These are phyloP conservation scores for Chytriomyces sp. DNA, from an alignment of 192 early-diverging fungal genomes.

Conservation along the genomic window DNA sequence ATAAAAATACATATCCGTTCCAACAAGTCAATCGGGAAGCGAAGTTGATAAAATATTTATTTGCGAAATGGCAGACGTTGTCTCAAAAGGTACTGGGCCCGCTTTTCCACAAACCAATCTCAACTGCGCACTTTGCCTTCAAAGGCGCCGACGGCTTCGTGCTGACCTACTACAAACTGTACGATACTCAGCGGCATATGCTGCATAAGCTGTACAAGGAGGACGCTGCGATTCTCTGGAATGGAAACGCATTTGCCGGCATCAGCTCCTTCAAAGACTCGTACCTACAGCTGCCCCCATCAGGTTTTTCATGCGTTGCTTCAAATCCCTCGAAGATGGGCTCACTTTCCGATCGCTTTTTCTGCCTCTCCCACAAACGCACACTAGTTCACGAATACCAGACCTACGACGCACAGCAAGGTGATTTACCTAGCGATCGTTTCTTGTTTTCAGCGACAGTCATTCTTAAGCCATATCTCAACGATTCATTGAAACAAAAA, in stretches of 20 bases:
- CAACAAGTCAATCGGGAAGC: too few species aligned
- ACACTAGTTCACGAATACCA: constrained; percentile 38
- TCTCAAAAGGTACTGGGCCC: neutral
- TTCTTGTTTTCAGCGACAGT: neutral
- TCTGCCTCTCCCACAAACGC: neutral
- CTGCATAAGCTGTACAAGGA: constrained; percentile 49
- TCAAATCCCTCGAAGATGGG: neutral
- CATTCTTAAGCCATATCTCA: neutral
- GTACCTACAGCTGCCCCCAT: constrained; percentile 43
- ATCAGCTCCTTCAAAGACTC: constrained; percentile 32
- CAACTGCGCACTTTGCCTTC: neutral
- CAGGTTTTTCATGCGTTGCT: constrained; percentile 24
- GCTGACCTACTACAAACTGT: constrained; percentile 43
- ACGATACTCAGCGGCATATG: constrained; percentile 51
- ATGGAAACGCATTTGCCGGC: constrained; percentile 47
- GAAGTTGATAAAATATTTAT: too few species aligned
- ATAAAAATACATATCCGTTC: too few species aligned
- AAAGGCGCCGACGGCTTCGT: constrained; percentile 45
- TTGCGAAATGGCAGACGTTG: neutral
- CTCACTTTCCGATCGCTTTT: neutral
- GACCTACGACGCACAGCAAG: constrained; percentile 48
- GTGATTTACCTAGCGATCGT: constrained; percentile 23
- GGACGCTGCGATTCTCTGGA: constrained; percentile 48
- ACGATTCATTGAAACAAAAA: neutral
- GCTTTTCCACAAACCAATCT: neutral